These are phyloP conservation scores for Termitomyces heimii DNA, from an alignment of 768 basidiomycete species.

Conservation along the genomic window DNA sequence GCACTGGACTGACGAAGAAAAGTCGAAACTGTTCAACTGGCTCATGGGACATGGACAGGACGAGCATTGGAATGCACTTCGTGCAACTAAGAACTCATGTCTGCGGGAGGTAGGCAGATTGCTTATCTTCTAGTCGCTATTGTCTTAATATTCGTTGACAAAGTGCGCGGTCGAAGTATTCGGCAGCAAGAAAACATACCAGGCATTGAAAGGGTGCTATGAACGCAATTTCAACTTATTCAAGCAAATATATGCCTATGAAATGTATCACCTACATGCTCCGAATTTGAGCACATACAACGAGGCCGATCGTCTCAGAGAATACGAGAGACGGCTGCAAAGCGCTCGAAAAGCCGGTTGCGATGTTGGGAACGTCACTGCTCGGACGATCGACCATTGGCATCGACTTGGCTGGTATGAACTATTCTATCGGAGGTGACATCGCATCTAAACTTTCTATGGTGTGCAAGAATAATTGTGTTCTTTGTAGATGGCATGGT, in stretches of 20 bases:
- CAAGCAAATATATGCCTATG: constrained; percentile 76
- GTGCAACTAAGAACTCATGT: constrained; percentile 79
- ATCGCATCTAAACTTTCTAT: background rate
- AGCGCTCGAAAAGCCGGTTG: constrained; percentile 58
- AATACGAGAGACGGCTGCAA: constrained; percentile 69
- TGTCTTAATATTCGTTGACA: constrained; percentile 1
- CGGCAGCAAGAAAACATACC: constrained; percentile 72
- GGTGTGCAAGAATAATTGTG: constrained; percentile 4
- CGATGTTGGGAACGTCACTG: constrained; percentile 69
- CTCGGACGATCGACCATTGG: constrained; percentile 76
- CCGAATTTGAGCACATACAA: constrained; percentile 30
- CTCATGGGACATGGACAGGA: constrained; percentile 67
- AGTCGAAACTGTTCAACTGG: constrained; percentile 72
- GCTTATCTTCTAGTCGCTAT: background rate
- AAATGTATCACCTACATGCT: constrained; percentile 40
- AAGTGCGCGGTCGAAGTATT: constrained; percentile 72
- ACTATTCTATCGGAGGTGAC: constrained; percentile 63
- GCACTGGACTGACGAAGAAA: constrained; percentile 84
- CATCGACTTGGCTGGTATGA: constrained; percentile 73
- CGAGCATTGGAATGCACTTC: constrained; percentile 73
- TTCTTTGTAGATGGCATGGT: constrained; percentile 49
- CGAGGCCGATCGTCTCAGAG: constrained; percentile 61
- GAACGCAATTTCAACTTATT: constrained; percentile 83
- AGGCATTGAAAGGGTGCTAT: constrained; percentile 80
- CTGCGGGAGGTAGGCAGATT: constrained; percentile 55